Percentiles rank a stretch among this genome's conserved stretches.
phyloP scores from a whole-genome alignment of 345 rosid species.

The Linum trigynum region DNA sequence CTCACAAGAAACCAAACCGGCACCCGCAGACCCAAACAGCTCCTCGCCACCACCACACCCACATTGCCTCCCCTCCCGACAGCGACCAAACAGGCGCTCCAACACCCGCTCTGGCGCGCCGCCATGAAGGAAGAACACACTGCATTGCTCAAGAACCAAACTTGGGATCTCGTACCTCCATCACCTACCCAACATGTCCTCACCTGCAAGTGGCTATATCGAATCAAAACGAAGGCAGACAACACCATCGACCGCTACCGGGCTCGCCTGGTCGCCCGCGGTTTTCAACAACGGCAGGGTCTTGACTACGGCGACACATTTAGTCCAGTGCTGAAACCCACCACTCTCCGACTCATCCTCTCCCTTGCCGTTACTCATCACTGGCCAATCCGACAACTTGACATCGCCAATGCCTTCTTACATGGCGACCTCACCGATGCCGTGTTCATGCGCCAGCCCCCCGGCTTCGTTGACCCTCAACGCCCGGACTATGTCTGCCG shows the following conservation, averaged over 20 bases:
- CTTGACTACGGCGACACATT: background rate
- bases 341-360: background rate
- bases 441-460: background rate
- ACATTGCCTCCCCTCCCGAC: too few species aligned
- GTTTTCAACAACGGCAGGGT: background rate
- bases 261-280: background rate
- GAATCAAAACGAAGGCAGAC: background rate
- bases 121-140: conserved; percentile 1
- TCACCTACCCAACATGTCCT: background rate
- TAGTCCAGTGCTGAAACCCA: background rate
- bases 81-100: too few species aligned
- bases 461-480: background rate
- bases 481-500: background rate
- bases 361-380: background rate
- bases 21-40: too few species aligned
- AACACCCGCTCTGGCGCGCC: background rate
- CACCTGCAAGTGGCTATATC: background rate
- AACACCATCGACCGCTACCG: background rate
- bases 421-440: background rate
- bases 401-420: background rate
- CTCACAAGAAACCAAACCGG: too few species aligned
- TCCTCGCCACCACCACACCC: too few species aligned
- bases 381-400: background rate
- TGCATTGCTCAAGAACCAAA: background rate
- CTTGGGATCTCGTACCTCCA: background rate